Base-by-base conservation (phyloP, 208 protist species). In the Zelonia costaricensis region DNA sequence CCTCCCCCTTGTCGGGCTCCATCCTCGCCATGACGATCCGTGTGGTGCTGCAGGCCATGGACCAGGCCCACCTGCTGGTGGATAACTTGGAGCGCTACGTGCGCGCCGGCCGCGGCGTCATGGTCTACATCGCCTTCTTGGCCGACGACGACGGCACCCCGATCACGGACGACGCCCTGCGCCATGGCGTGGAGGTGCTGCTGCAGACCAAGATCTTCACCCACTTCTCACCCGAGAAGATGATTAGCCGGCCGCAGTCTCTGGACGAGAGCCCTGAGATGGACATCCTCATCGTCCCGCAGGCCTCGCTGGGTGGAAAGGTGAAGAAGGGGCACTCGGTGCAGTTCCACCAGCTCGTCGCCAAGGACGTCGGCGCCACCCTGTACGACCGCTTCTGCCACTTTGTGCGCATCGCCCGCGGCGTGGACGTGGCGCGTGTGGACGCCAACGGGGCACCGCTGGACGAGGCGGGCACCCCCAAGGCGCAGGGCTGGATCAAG, bases 281-380 rank as follows among this genome's bases (percentile, higher is more conserved):
- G 48, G 91, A 96, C 63, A 80, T 94, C 49, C 55, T 94, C 15
- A 74, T 96, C 31, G 80, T 96, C 10, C 91, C 91, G 25, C 91
- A 96, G 60, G 91, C 91, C 9, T 88, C 87, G 8, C 78, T 96
- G 16, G 86, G 84, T n/a, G 91, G 91, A 15, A 94, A 89, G 61
- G 49, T 93, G 38, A 83, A 78, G 54, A 95, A 94, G 59, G 83
- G 86, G 1, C 75, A 90, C 22, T 78, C 76, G 23, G 71, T 92
- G 3, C 88, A 95, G 74, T 96, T 92, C 46, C 86, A 96, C 63
- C 51, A 74, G 8, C 74, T 92, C 20, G 71, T 96, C 30, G 48
- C 74, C 46, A 91, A 93, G 65, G 64, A 78, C 43, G 60, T 62
- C 27, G 74, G 85, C 18, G 59, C 47, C 22, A 45, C 70, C 28